Evolutionary conservation across 2,329 filamentous ascomycete genomes (phyloP).

Genomic region (Trichoderma sp.): DNA sequence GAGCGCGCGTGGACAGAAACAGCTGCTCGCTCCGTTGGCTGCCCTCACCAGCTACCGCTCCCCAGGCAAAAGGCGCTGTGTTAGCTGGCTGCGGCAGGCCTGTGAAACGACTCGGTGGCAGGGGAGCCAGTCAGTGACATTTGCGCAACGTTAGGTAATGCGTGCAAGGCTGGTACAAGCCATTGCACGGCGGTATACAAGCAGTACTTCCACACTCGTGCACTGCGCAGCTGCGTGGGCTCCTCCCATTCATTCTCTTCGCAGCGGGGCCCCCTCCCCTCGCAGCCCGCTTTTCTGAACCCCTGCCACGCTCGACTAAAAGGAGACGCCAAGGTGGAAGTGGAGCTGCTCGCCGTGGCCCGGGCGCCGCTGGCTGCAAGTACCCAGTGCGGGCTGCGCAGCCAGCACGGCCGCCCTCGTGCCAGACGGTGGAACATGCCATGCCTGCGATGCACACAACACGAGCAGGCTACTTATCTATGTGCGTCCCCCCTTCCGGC

Average conservation of each 20-base stretch:
- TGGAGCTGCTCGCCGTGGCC: constrained; percentile 12
- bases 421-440: constrained; percentile 29
- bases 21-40: constrained; percentile 19
- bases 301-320: constrained; percentile 16
- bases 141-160: background rate
- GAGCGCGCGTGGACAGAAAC: constrained; percentile 8
- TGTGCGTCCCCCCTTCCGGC: constrained; percentile 7
- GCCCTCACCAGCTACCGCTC: background rate
- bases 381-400: constrained; percentile 22
- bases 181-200: background rate
- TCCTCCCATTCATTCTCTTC: too few species aligned
- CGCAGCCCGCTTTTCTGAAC: background rate
- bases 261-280: background rate
- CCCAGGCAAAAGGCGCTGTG: background rate
- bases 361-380: constrained; percentile 23
- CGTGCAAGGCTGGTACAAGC: background rate
- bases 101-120: constrained; percentile 18
- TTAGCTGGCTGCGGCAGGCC: constrained; percentile 8
- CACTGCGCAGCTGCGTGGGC: too few species aligned
- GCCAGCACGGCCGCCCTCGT: constrained; percentile 18
- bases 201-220: background rate
- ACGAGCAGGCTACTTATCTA: constrained; percentile 13
- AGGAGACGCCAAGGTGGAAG: constrained; percentile 8
- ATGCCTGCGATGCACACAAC: constrained; percentile 16
- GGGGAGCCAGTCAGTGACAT: constrained; percentile 1